These are phyloP conservation scores for Acrasis kona DNA, from an alignment of 78 protist genomes.

Conservation along the genomic window DNA sequence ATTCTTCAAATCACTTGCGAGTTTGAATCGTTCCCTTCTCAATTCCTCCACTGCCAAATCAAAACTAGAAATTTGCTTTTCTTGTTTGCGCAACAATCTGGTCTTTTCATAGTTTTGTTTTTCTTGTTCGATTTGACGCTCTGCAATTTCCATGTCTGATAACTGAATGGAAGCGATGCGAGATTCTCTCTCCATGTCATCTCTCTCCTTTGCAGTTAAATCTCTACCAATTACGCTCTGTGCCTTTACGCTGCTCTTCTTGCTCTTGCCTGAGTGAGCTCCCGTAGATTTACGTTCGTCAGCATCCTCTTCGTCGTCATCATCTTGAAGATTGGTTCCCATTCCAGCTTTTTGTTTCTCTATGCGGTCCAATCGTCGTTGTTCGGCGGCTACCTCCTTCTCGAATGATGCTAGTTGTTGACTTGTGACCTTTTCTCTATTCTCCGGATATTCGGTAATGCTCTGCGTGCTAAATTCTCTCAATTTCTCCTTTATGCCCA, in stretches of 20 bases:
- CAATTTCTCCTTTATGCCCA: slow-evolving; percentile 11
- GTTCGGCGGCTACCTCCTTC: not conserved
- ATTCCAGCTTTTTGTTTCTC: not conserved
- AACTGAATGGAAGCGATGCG: no score
- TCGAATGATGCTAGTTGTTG: not conserved
- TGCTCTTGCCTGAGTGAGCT: not conserved
- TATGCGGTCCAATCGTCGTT: not conserved
- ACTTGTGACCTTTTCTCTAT: no score
- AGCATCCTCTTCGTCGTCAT: slow-evolving; percentile 12
- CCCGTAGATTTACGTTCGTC: not conserved
- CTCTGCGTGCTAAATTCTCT: no score
- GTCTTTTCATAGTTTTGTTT: slow-evolving; percentile 7
- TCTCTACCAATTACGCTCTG: not conserved
- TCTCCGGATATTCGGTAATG: no score
- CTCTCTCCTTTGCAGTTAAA: slow-evolving; percentile 15
- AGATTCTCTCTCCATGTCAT: not conserved
- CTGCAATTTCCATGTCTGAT: no score
- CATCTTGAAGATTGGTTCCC: not conserved
- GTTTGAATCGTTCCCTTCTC: slow-evolving; percentile 20
- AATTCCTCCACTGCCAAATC: slow-evolving; percentile 30
- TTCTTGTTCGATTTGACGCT: no score
- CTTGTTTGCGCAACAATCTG: not conserved
- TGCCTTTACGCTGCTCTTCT: not conserved
- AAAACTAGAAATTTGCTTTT: not conserved
- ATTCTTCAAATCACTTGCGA: slow-evolving; percentile 45